A percentile compares a stretch with the other conserved stretches of the same genome.
Conservation (phyloP, 2,329 filamentous ascomycete genomes). For the Diaporthe destruens region DNA sequence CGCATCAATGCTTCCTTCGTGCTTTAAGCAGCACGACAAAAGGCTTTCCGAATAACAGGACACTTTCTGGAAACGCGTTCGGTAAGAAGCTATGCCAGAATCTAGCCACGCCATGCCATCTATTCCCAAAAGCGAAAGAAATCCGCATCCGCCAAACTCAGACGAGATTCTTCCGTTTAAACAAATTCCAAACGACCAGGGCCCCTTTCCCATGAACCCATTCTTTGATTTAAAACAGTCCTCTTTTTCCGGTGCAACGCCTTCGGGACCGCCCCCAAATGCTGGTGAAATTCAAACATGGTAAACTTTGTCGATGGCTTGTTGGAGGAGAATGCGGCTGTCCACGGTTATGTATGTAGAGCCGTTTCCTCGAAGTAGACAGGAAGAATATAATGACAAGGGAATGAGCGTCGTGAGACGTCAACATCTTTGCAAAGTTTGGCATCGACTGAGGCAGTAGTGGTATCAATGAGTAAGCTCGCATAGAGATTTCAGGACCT, state of each 20-base stretch:
- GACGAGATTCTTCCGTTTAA: not conserved
- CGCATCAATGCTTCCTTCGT: not conserved
- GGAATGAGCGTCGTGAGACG: slow-evolving; percentile 26
- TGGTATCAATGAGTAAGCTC: slow-evolving; percentile 17
- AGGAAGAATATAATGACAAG: slow-evolving; percentile 7
- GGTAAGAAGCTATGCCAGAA: not conserved
- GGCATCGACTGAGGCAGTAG: slow-evolving; percentile 24
- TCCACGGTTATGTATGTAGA: slow-evolving; percentile 2
- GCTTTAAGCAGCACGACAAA: too few relatives aligned
- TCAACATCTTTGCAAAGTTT: slow-evolving; percentile 26
- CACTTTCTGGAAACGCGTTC: not conserved
- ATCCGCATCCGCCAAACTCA: not conserved
- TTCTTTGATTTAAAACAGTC: slow-evolving; percentile 24
- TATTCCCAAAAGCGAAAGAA: slow-evolving; percentile 1
- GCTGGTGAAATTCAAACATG: slow-evolving; percentile 23
- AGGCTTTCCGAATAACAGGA: not conserved
- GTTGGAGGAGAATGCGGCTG: not conserved
- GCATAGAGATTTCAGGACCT: slow-evolving; percentile 25
- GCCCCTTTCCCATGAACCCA: slow-evolving; percentile 3
- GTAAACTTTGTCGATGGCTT: slow-evolving; percentile 12
- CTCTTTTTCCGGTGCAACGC: slow-evolving; percentile 15
- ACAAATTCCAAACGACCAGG: not conserved
- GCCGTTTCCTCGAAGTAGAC: not conserved
- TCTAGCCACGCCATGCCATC: not conserved
- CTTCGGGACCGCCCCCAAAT: slow-evolving; percentile 20